Percentiles rank a stretch among this genome's conserved stretches.
Evolutionary conservation across 306 rosid species (phyloP).

Genomic region (Corylus avellana): DNA sequence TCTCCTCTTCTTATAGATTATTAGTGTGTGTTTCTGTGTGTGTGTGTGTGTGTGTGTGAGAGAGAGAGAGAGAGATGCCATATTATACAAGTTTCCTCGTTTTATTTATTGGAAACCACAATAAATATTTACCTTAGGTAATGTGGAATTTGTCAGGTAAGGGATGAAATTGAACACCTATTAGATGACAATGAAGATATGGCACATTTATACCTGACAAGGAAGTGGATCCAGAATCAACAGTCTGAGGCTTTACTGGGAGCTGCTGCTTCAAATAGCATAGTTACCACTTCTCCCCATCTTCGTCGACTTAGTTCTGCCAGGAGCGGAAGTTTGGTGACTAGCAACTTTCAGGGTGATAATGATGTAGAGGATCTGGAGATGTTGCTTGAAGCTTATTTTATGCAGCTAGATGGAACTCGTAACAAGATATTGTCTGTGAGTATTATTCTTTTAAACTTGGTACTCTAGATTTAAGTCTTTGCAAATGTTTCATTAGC

Average conservation of each 20-base stretch:
- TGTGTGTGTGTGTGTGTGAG: no score
- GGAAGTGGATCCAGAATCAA: constrained; percentile 84
- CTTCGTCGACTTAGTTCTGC: constrained; percentile 61
- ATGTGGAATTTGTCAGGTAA: constrained; percentile 49
- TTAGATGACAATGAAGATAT: constrained; percentile 96
- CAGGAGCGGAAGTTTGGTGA: constrained; percentile 69
- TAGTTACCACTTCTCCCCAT: constrained; percentile 31
- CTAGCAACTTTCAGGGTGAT: constrained; percentile 60
- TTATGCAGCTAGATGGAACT: constrained; percentile 96
- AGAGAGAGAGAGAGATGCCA: no score
- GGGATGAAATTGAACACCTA: constrained; percentile 94
- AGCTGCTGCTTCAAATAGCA: constrained; percentile 47
- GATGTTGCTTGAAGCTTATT: constrained; percentile 98
- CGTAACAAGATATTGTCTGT: constrained; percentile 97
- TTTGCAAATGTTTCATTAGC: background rate
- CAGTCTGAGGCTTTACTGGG: constrained; percentile 66
- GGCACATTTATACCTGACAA: constrained; percentile 91
- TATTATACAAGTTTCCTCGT: background rate
- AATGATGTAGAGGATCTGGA: constrained; percentile 92
- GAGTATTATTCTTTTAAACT: constrained; percentile 35
- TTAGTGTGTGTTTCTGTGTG: no score
- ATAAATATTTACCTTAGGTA: background rate
- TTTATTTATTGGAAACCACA: background rate
- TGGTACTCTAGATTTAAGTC: background rate
- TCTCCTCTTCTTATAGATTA: no score